Conservation (phyloP, 495 filamentous ascomycete species). For the Daldinia decipiens region DNA sequence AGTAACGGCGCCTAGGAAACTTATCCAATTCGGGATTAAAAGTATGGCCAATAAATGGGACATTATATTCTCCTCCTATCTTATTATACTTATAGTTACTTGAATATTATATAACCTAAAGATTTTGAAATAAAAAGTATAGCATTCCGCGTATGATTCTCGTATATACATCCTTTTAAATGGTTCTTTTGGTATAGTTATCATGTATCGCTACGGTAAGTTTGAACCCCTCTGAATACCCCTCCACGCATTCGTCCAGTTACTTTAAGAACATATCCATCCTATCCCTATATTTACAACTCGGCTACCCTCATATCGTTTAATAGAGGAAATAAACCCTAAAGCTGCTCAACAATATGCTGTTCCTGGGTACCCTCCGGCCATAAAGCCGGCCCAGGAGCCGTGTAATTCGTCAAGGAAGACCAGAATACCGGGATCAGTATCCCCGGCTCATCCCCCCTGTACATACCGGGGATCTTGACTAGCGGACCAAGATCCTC, state of each 20-base stretch:
- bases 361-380: slow-evolving; percentile 27
- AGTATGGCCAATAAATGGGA: slow-evolving; percentile 15
- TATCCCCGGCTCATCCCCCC: slow-evolving; percentile 35
- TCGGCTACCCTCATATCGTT: not conserved
- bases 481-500: slow-evolving; percentile 22
- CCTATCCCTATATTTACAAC: too few species aligned
- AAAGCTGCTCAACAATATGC: slow-evolving; percentile 30
- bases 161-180: not conserved
- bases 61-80: not conserved
- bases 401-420: slow-evolving; percentile 30
- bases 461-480: slow-evolving; percentile 23
- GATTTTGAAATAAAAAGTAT: too few species aligned
- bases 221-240: too few species aligned
- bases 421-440: slow-evolving; percentile 41
- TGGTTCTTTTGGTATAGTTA: too few species aligned
- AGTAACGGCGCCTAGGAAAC: not conserved
- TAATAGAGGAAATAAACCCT: not conserved
- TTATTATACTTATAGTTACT: not conserved
- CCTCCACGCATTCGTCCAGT: not conserved
- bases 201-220: too few species aligned
- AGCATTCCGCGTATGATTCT: not conserved
- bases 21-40: slow-evolving; percentile 30
- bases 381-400: slow-evolving; percentile 37
- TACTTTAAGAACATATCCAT: not conserved
- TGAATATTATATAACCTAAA: too few species aligned